Conservation (phyloP, 805 yeast genomes). For the Peterozyma toletana region DNA sequence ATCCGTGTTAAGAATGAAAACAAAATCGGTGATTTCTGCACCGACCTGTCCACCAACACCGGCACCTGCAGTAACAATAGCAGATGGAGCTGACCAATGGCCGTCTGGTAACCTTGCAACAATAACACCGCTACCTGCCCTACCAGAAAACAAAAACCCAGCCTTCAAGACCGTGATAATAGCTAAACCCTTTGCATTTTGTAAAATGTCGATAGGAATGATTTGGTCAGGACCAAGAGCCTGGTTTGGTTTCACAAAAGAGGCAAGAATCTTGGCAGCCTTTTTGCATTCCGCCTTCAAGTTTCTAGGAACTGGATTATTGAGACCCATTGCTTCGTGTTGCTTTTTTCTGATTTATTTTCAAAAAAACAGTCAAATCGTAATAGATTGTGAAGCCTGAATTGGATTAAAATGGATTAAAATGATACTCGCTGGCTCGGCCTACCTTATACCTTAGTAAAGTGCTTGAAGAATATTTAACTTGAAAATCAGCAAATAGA, state of each 20-base stretch:
- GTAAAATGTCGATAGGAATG: constrained; percentile 82
- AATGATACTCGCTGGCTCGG: too few species aligned
- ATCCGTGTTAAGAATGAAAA: constrained; percentile 78
- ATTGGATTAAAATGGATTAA: too few species aligned
- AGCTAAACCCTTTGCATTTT: constrained; percentile 90
- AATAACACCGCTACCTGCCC: constrained; percentile 96
- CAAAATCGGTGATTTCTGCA: constrained; percentile 93
- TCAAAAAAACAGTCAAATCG: too few species aligned
- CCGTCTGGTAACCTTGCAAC: constrained; percentile 95
- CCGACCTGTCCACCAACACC: constrained; percentile 99
- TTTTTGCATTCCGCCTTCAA: constrained; percentile 84
- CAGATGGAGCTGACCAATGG: constrained; percentile 96
- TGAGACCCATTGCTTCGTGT: constrained; percentile 53
- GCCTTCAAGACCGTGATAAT: constrained; percentile 93
- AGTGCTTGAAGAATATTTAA: too few species aligned
- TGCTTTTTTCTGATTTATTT: too few species aligned
- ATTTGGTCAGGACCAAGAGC: constrained; percentile 81
- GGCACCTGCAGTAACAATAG: constrained; percentile 93
- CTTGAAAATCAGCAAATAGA: too few species aligned
- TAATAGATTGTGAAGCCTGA: too few species aligned
- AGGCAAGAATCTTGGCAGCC: constrained; percentile 86
- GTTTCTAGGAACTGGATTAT: constrained; percentile 92
- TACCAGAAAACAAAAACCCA: constrained; percentile 90
- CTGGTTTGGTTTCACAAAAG: constrained; percentile 93
- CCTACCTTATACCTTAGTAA: too few species aligned